Base-by-base conservation (phyloP, 805 yeast genomes). In the Myxozyma melibiosi region DNA sequence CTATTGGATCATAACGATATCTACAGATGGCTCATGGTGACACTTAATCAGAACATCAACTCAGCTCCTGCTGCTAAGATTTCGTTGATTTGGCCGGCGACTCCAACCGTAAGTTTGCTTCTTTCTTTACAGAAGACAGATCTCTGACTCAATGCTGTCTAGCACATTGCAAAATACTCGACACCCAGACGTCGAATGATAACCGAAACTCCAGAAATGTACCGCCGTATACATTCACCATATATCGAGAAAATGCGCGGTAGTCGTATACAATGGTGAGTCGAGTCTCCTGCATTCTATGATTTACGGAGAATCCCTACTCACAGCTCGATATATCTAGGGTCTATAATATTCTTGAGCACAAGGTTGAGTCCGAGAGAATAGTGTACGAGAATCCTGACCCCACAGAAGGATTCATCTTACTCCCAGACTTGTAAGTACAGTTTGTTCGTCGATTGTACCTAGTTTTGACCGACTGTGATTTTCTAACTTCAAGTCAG, bases 61-160 rank as follows among this genome's bases (percentile, higher is more conserved):
- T 62, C 65, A 0, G 38, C 18, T 33, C 88, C 95, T 0, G 78
- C 83, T 0, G 84, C 85, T 14, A 90, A 91, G 67, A 65, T 89
- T 53, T 90, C 86, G 64, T 65, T 92, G 54, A 84, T 92, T 25
- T 90, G 82, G 70, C 99, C 99, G 1, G 98, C 98, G 0, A 86
- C 97, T 0, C 84, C 82, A 46, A 81, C 57, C 6, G 64, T 61
- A 48, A 24, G 59, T 39, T 22, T 1, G 14, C 14, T 9, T 11
- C 13, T 22, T 18, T 8, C 9, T 22, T 22, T 13, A 38, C 11
- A 14, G 14, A 16, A 11, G 20, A 31, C 31, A 27, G 16, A 16
- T 4, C 8, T 20, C 9, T 39, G 42, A 18, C 5, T 22, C 7
- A 11, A 24, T 31, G 27, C 14, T 6, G 28, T 18, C n/a, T 35